Evolutionary conservation across 495 filamentous ascomycete genomes (phyloP).

Genomic region (Aspergillus mulundensis): DNA sequence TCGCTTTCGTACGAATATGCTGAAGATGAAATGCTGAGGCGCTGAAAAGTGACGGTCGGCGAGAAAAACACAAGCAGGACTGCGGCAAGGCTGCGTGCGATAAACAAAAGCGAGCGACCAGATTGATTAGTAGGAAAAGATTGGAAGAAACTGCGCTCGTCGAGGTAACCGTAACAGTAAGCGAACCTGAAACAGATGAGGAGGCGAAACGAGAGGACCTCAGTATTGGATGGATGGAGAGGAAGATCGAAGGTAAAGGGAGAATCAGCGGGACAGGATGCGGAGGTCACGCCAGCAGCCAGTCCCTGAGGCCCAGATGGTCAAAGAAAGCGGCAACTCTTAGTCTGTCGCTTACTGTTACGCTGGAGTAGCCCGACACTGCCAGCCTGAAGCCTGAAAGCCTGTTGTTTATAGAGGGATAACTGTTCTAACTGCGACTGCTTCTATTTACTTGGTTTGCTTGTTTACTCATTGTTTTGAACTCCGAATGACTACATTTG

Average conservation of each 20-base stretch:
- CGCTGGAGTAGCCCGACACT: neutral
- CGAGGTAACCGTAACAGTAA: constrained; percentile 6
- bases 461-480: constrained; percentile 11
- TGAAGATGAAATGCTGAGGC: neutral
- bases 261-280: constrained; percentile 2
- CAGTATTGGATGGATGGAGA: neutral
- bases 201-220: constrained; percentile 4
- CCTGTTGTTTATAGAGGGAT: neutral
- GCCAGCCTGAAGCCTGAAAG: neutral
- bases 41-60: constrained; percentile 10
- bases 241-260: neutral
- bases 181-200: constrained; percentile 1
- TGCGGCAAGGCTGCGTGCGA: neutral
- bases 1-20: neutral
- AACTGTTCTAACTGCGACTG: neutral
- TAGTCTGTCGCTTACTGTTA: neutral
- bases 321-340: constrained; percentile 7
- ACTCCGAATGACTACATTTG: neutral
- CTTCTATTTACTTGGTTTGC: neutral
- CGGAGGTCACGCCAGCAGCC: constrained; percentile 5
- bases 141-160: neutral
- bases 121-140: neutral
- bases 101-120: constrained; percentile 17
- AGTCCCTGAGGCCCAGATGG: constrained; percentile 5
- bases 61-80: constrained; percentile 4